Evolutionary conservation across 108 stramenopile genomes (phyloP), one percentile per base, ranked within the genome.

Genomic region (Conticribra guillardii): DNA sequence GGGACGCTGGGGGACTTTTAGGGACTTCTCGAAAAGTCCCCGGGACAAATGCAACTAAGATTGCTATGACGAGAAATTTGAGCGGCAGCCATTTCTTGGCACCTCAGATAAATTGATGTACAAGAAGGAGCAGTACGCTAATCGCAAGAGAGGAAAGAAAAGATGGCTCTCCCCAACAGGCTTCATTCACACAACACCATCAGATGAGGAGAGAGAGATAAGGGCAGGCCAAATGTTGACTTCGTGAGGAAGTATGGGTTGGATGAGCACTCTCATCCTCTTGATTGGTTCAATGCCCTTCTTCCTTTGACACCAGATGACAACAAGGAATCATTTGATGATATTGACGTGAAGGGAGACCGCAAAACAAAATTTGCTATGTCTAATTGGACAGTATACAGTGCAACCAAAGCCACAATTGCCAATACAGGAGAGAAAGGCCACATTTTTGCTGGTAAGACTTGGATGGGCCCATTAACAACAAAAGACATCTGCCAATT

Each of bases 171-270:
- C 66, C 23, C 66, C 66, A 22, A 58, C 54, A 33, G 16, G 66
- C 26, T 24, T 30, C 16, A 11, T 18, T 52, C 64, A 26, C 33
- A 23, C 50, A 29, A 41, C 37, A 55, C 34, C 17, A 15, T 23
- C 37, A 41, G 11, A 41, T 41, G 8, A 41, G 11, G 11, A 9
- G 37, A 41, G 11, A 5, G 37, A 41, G 37, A 9, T 11, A 41
- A 11, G 15, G 57, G 66, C 21, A 53, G 66, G n/a, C 66, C 54
- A 26, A 67, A 67, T 29, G 30, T n/a, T 23, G 66, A 54, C 37
- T 67, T 67, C 30, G 53, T 67, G 19, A 67, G 16, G 54, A 28
- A 27, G 26, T 30, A 67, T 45, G 66, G 66, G 54, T 53, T 67
- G 24, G 30, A 67, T 27, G 32, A 59, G 32, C 47, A 66, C 14